Evolutionary conservation across 306 rosid species (phyloP), one percentile per base, ranked within the genome.

Genomic region (Albizia julibrissin): DNA sequence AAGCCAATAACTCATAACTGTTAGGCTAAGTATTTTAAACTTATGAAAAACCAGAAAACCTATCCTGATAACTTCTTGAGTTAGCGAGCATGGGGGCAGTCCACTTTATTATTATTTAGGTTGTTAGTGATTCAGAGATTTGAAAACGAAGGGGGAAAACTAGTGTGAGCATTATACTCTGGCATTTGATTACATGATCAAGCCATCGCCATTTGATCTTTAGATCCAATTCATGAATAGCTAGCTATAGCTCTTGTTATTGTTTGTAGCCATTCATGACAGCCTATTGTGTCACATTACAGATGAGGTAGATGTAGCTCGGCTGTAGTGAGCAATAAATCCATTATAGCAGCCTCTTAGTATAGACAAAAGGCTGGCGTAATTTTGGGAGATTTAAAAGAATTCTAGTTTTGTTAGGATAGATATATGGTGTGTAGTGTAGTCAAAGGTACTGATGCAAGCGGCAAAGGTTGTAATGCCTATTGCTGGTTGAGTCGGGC

Each of bases 331-430:
- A 37, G 47, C n/a, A 8, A 26, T 37, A 39, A 11, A 34, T 67
- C 44, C 72, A 67, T 19, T 67, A 19, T 16, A 52, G 59, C 22
- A 16, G 26, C 72, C 46, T 67, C 24, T 67, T 67, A 9, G 24
- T 61, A 73, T 11, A 74, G 66, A 78, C 64, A 66, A 37, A 37
- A 44, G 8, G 40, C 66, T 54, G 7, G 22, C 42, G 19, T 76
- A 72, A 29, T 62, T 62, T 78, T 42, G 21, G 65, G 67, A 13
- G 56, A 66, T 69, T 44, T 70, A 37, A 68, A 56, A 59, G 22
- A 68, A 42, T 49, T 18, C 37, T 75, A 69, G 16, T 56, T 29
- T 58, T 46, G n/a, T 62, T 26, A 65, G 44, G n/a, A 34, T 68
- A 68, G 24, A 65, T 66, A 66, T 18, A 66, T 16, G 21, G 69